A percentile compares a stretch with the other conserved stretches of the same genome.
Conservation (phyloP, 2,329 filamentous ascomycete genomes). For the Coleophoma eucalyptorum region DNA sequence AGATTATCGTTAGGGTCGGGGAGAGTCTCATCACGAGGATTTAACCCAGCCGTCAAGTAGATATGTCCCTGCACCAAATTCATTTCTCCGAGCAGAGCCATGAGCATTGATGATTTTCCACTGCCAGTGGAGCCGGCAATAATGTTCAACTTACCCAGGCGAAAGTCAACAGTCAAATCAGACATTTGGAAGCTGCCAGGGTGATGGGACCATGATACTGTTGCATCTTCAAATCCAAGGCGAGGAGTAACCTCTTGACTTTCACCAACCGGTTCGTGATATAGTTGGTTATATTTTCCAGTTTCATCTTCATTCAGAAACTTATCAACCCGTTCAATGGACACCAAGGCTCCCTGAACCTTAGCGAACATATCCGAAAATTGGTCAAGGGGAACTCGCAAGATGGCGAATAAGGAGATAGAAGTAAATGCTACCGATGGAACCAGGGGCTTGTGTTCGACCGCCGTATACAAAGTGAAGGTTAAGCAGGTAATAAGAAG, state of each 20-base stretch:
- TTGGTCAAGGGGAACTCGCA: constrained; percentile 65
- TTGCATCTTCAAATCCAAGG: constrained; percentile 60
- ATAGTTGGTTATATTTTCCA: constrained; percentile 62
- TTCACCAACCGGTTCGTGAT: constrained; percentile 35
- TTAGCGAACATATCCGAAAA: constrained; percentile 55
- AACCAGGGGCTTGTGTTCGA: constrained; percentile 60
- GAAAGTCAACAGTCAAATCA: constrained; percentile 58
- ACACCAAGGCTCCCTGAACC: constrained; percentile 67
- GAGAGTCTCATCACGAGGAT: too few relatives aligned
- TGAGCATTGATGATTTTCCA: constrained; percentile 64
- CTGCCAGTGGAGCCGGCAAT: constrained; percentile 36
- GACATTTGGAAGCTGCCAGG: constrained; percentile 54
- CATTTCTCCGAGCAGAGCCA: constrained; percentile 64
- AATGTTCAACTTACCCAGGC: constrained; percentile 57
- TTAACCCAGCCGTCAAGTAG: too few relatives aligned
- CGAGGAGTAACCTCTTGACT: too few relatives aligned
- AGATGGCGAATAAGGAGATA: constrained; percentile 56
- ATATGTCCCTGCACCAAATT: constrained; percentile 36
- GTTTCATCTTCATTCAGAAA: constrained; percentile 67
- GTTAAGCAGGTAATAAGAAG: constrained; percentile 65
- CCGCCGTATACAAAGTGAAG: constrained; percentile 63
- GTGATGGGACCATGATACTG: constrained; percentile 56
- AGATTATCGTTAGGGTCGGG: too few relatives aligned
- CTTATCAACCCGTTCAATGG: constrained; percentile 66
- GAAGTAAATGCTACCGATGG: constrained; percentile 68